Conservation (phyloP, 306 rosid species). For the Castanopsis chinensis region DNA sequence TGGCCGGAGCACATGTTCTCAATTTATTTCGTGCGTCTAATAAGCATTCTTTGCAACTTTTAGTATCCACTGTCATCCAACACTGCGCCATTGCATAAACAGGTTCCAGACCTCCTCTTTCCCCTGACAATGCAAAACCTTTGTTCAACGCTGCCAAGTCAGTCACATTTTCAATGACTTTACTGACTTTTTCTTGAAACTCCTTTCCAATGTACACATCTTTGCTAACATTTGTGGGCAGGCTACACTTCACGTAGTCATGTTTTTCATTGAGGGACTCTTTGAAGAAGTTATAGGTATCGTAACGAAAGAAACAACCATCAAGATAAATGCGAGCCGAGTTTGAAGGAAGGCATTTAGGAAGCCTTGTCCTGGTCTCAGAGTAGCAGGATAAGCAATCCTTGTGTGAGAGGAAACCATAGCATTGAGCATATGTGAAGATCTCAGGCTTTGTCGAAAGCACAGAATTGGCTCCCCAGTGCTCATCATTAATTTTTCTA, state of each 20-base stretch:
- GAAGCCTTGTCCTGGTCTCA: conserved; percentile 23
- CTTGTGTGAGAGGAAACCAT: conserved; percentile 18
- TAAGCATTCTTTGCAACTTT: conserved; percentile 37
- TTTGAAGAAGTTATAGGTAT: conserved; percentile 27
- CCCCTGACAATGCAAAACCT: conserved; percentile 34
- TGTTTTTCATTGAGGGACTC: conserved; percentile 9
- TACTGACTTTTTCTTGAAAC: conserved; percentile 6
- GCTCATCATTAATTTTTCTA: conserved; percentile 3
- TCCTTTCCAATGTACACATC: not conserved
- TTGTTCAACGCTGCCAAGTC: conserved; percentile 4
- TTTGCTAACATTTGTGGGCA: not conserved
- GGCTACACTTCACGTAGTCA: conserved; percentile 26
- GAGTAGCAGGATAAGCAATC: conserved; percentile 42
- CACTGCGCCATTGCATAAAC: conserved; percentile 66
- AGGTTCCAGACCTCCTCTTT: conserved; percentile 30
- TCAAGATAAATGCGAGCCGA: conserved; percentile 47
- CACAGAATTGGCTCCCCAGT: conserved; percentile 22
- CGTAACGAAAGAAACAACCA: conserved; percentile 58
- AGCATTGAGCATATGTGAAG: conserved; percentile 45
- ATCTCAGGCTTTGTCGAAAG: conserved; percentile 11
- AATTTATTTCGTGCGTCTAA: conserved; percentile 16
- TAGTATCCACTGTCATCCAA: conserved; percentile 35
- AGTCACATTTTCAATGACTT: conserved; percentile 31
- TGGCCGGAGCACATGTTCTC: conserved; percentile 31
- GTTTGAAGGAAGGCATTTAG: conserved; percentile 32